Evolutionary conservation across 805 yeast species (phyloP).

Genomic region (Kuraishia molischiana): DNA sequence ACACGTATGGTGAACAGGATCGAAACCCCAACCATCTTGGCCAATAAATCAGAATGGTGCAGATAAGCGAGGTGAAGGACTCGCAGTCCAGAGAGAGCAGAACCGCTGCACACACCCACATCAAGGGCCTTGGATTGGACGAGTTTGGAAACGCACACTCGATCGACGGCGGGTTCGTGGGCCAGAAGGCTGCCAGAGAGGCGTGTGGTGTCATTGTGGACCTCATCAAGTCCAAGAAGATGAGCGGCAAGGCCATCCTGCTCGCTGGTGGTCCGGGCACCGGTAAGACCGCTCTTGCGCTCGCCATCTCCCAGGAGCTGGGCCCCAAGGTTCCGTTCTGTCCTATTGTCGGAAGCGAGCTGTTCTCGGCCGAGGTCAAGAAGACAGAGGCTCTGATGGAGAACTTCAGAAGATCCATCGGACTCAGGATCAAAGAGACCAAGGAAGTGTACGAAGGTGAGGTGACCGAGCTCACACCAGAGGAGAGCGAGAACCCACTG

Average conservation of each 20-base stretch:
- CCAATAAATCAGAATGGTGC: conserved; percentile 4
- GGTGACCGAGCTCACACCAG: conserved; percentile 91
- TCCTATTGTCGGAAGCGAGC: conserved; percentile 92
- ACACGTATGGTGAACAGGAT: too few species aligned
- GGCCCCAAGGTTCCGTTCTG: conserved; percentile 98
- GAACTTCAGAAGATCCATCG: conserved; percentile 92
- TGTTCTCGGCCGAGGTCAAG: conserved; percentile 92
- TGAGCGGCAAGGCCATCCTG: conserved; percentile 93
- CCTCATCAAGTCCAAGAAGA: conserved; percentile 80
- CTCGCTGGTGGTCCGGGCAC: conserved; percentile 98
- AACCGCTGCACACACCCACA: conserved; percentile 95
- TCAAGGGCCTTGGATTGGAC: conserved; percentile 89
- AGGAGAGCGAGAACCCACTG: conserved; percentile 91
- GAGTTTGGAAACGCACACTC: conserved; percentile 79
- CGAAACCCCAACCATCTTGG: too few species aligned
- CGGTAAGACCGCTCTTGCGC: conserved; percentile 94
- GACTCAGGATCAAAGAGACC: conserved; percentile 90
- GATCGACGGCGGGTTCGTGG: conserved; percentile 84
- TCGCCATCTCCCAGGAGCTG: conserved; percentile 91
- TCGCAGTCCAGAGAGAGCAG: conserved; percentile 40
- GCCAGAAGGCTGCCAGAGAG: conserved; percentile 68
- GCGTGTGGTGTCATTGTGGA: conserved; percentile 96
- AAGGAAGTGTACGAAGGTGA: conserved; percentile 98
- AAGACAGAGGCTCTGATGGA: conserved; percentile 96
- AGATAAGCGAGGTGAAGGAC: conserved; percentile 10